These are phyloP conservation scores for Aschersonia sp. DNA, from an alignment of 2,329 filamentous ascomycete species.

Conservation along the genomic window DNA sequence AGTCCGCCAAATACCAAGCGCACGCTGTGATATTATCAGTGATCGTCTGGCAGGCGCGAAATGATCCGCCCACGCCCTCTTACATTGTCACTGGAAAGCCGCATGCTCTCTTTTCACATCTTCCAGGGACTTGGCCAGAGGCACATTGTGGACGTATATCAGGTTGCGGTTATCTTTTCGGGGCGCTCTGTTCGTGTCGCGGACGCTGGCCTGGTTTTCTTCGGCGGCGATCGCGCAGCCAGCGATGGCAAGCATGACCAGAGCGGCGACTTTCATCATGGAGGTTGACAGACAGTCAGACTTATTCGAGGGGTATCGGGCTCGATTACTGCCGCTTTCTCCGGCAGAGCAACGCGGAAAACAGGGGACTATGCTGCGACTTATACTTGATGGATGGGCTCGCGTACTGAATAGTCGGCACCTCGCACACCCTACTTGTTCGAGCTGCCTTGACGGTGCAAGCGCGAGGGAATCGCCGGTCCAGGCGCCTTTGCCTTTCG, in stretches of 20 bases:
- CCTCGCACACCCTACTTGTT: no score
- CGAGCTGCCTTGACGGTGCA: no score
- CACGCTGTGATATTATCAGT: no score
- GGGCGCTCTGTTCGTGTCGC: neutral
- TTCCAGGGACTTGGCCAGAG: conserved; percentile 1
- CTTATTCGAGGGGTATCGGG: neutral
- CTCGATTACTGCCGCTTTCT: neutral
- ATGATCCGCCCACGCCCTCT: no score
- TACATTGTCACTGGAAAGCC: neutral
- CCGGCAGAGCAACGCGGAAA: neutral
- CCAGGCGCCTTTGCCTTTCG: no score
- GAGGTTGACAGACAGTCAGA: neutral
- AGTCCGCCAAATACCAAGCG: no score
- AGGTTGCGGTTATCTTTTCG: conserved; percentile 5
- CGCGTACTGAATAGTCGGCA: no score
- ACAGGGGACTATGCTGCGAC: no score
- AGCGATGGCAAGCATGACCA: conserved; percentile 1
- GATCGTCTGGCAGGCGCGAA: no score
- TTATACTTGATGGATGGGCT: no score
- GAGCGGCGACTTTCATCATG: conserved; percentile 1
- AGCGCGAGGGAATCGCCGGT: no score
- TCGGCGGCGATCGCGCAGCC: conserved; percentile 1
- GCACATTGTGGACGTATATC: conserved; percentile 1
- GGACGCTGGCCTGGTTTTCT: neutral
- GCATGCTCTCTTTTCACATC: neutral